Evolutionary conservation across 192 early-diverging fungal genomes (phyloP), one percentile per base, ranked within the genome.

Genomic region (Ambispora gerdemannii): DNA sequence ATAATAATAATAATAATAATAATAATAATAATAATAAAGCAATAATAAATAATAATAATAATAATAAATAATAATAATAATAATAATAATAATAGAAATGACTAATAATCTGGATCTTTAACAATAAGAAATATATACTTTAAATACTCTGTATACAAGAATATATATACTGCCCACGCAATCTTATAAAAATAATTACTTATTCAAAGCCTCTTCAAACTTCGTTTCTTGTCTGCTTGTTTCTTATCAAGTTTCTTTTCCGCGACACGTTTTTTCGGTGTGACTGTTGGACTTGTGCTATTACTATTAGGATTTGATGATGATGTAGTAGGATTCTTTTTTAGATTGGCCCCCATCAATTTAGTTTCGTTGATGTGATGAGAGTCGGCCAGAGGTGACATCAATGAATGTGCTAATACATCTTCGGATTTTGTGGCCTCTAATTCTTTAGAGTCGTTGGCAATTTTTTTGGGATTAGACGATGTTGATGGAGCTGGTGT

Each of bases 241-340:
- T 70, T 70, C 35, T 70, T 70, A 59, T 70, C 68, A 2, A 70
- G 25, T 60, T 70, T 70, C 31, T 70, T 70, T 20, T 60, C 68
- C 20, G 68, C 34, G 13, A 34, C 59, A 30, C 68, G 34, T 49
- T 70, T 70, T 55, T 60, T 70, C 47, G 68, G 68, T 47, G 55
- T 70, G 1, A 70, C 55, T 25, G 68, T 56, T 27, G 36, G 35
- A 30, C 15, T 66, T 33, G 28, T 22, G 30, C 59, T 38, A 47
- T 32, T 43, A 15, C 15, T 43, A n/a, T n/a, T n/a, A 30, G n/a
- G 51, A 27, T 20, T 17, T 1, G 24, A 60, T 32, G 28, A n/a
- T n/a, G 56, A 60, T 32, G 61, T 11, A 10, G 11, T 36, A 4
- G 47, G 3, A 47, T 43, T 70, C 34, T 70, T 70, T 70, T 70